Conservation (phyloP, 2,329 filamentous ascomycete genomes). For the Paracamarosporium sp. region DNA sequence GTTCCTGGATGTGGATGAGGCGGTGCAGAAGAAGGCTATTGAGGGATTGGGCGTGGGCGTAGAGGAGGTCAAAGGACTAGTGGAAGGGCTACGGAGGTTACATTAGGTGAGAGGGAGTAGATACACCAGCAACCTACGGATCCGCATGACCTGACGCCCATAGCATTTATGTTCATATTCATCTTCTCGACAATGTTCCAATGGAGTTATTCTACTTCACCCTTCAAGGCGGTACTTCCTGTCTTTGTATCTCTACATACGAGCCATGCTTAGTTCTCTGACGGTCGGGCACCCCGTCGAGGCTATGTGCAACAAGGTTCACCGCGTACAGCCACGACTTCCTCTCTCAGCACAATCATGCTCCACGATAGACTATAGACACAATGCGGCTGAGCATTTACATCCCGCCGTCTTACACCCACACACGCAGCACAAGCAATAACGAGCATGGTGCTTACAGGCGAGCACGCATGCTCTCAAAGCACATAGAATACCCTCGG, state of each 20-base stretch:
- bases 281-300: no score
- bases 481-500: neutral
- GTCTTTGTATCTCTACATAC: no score
- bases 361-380: no score
- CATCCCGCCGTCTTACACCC: neutral
- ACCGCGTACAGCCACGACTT: no score
- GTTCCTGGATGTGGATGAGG: constrained; percentile 75
- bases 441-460: neutral
- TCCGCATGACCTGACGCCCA: no score
- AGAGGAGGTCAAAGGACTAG: constrained; percentile 64
- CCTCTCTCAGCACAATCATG: no score
- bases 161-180: no score
- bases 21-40: constrained; percentile 61
- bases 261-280: no score
- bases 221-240: no score
- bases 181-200: no score
- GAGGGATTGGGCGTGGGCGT: constrained; percentile 62
- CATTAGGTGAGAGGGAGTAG: constrained; percentile 24
- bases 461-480: neutral
- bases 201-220: no score
- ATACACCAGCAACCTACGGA: neutral
- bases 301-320: no score
- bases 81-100: constrained; percentile 62
- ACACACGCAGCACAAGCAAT: neutral
- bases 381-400: neutral